These are phyloP conservation scores for Suillus subaureus DNA, from an alignment of 768 basidiomycete genomes.

Conservation along the genomic window DNA sequence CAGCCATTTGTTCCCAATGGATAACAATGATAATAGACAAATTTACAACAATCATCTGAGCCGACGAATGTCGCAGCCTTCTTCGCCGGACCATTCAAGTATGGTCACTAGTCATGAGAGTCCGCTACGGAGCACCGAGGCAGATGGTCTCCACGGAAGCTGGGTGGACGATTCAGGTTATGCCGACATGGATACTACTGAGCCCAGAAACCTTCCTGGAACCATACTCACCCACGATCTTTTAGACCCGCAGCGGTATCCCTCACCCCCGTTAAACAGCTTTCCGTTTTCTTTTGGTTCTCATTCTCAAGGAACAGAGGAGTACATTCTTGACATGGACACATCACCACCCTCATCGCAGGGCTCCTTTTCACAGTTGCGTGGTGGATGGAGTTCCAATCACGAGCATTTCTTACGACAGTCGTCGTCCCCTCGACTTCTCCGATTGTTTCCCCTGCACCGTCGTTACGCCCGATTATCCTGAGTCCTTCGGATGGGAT, in stretches of 20 bases:
- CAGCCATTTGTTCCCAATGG: not conserved
- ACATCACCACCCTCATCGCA: conserved; percentile 20
- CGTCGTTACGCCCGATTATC: not conserved
- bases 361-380: not conserved
- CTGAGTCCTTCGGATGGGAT: not conserved
- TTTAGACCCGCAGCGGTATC: not conserved
- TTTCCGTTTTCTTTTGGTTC: conserved; percentile 21
- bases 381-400: not conserved
- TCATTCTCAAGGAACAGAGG: conserved; percentile 16
- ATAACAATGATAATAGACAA: not conserved
- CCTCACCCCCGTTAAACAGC: conserved; percentile 19
- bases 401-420: too few relatives aligned
- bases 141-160: not conserved
- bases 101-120: not conserved
- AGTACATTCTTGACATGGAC: conserved; percentile 24
- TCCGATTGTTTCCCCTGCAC: not conserved
- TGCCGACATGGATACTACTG: not conserved
- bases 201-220: not conserved
- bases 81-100: not conserved
- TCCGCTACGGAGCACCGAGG: not conserved
- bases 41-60: not conserved
- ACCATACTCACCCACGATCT: not conserved
- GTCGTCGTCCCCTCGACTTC: not conserved
- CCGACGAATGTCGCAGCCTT: not conserved
- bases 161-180: conserved; percentile 9